Percentiles rank a stretch among this genome's conserved stretches.
These are phyloP conservation scores for Sporothrix pseudoabietina DNA, from an alignment of 2,329 filamentous ascomycete species.

Conservation along the genomic window DNA sequence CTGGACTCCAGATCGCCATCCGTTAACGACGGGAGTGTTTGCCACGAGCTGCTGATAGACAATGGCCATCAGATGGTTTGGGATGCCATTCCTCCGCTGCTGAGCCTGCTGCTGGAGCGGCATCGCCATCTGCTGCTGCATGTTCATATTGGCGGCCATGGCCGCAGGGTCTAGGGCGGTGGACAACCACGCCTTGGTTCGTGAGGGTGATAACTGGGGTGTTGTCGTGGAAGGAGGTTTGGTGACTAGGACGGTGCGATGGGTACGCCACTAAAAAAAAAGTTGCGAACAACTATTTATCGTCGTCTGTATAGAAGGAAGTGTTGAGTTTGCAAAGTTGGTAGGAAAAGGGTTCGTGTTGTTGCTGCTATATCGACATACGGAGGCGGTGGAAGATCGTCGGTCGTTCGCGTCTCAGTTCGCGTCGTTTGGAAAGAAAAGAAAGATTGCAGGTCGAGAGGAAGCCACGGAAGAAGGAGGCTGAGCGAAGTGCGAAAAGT, in stretches of 20 bases:
- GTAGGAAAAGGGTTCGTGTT: background rate
- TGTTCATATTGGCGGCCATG: slow-evolving; percentile 61
- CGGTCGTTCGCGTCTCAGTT: background rate
- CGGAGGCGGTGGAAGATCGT: slow-evolving; percentile 12
- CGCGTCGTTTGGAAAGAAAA: background rate
- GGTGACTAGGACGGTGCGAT: background rate
- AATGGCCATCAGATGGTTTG: slow-evolving; percentile 42
- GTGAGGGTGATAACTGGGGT: background rate
- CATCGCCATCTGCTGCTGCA: slow-evolving; percentile 54
- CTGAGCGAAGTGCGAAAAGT: background rate
- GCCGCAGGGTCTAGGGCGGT: slow-evolving; percentile 43
- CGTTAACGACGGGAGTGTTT: slow-evolving; percentile 40
- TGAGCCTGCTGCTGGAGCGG: slow-evolving; percentile 45
- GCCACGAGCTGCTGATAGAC: slow-evolving; percentile 40
- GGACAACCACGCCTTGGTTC: background rate
- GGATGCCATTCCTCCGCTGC: slow-evolving; percentile 45
- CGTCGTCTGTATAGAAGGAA: background rate
- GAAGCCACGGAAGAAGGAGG: background rate
- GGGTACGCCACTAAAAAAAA: too few species aligned
- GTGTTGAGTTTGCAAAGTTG: background rate
- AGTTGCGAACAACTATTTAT: background rate
- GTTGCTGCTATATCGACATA: slow-evolving; percentile 6
- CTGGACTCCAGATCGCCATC: slow-evolving; percentile 47
- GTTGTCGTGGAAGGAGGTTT: background rate
- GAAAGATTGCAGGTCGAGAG: background rate